phyloP scores from a whole-genome alignment of 2,329 filamentous ascomycete species.

The Sporothrix sp. region DNA sequence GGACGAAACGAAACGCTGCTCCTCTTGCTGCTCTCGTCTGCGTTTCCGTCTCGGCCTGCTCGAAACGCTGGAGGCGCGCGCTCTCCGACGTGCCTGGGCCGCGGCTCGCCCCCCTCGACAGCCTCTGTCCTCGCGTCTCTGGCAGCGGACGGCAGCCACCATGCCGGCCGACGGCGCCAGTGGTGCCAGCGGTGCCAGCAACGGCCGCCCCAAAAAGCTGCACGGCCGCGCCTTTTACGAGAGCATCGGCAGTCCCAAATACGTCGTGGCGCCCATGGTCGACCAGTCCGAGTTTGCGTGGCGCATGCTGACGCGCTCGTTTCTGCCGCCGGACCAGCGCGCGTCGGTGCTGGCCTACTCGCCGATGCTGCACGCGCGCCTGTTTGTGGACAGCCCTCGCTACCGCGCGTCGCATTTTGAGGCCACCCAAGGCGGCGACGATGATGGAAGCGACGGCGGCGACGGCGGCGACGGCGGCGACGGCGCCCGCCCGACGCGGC shows the following conservation, averaged over 20 bases:
- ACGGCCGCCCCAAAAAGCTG: slow-evolving; percentile 43
- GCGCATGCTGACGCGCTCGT: slow-evolving; percentile 92
- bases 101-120: not conserved
- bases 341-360: slow-evolving; percentile 73
- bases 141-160: slow-evolving; percentile 13
- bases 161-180: slow-evolving; percentile 8
- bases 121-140: not conserved
- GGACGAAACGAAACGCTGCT: not conserved
- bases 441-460: slow-evolving; percentile 17
- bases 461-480: slow-evolving; percentile 24
- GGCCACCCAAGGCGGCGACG: slow-evolving; percentile 32
- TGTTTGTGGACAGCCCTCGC: slow-evolving; percentile 67
- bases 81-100: slow-evolving; percentile 6
- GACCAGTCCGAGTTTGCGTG: slow-evolving; percentile 98
- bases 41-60: not conserved
- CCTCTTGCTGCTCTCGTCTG: too few relatives aligned
- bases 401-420: slow-evolving; percentile 80
- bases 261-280: slow-evolving; percentile 92
- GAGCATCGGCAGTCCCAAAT: slow-evolving; percentile 84
- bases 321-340: slow-evolving; percentile 58
- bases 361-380: slow-evolving; percentile 89
- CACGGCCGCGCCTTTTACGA: slow-evolving; percentile 87
- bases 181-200: not conserved
- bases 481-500: slow-evolving; percentile 17
- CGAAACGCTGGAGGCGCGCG: slow-evolving; percentile 12